Base-by-base conservation (phyloP, 352 stramenopile genomes). In the Pythium plurisporium region DNA sequence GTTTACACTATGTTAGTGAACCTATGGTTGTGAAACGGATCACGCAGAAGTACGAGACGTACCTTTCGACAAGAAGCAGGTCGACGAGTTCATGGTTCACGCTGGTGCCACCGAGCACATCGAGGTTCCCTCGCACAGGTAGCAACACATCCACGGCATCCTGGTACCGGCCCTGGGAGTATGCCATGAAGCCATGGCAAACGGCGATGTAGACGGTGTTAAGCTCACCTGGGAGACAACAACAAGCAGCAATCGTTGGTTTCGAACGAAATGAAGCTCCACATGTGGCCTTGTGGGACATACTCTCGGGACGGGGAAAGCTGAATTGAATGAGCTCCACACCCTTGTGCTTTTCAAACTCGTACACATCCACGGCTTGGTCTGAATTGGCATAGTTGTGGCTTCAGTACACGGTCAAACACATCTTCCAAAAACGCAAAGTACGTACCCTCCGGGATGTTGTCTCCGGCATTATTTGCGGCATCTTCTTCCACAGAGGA, bases 61-160 rank as follows among this genome's bases (percentile, higher is more conserved):
- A 95, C 85, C 79, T 86, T 45, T 95, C 85, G 14, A 93, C 75
- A 15, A 93, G 69, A 0, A 95, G 70, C 45, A 91, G 56, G 1
- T 93, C 79, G 8, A 91, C 50, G 14, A 95, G 59, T 43, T 93
- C 85, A 40, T 89, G 76, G 59, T 92, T 73, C 19, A 90, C 73
- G 14, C 62, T 64, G 4, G 82, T 91, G 37, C 80, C 82, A 25
- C 85, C 82, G 27, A 95, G 74, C n/a, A 91, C 55, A n/a, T 70
- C 62, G 30, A 87, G 65, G 43, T 79, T 83, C 48, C 78, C 77
- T 20, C 82, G 85, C 15, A 89, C 71, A 4, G 71, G 70, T 15
- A 93, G 52, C 22, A 95, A 36, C 20, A 67, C 54, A 51, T 81
- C 42, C 5, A 74, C 76, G 4, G 82, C 82, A 42, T 82, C 72